A percentile compares a stretch with the other conserved stretches of the same genome.
These are phyloP conservation scores for Acanthamoeba royreba DNA, from an alignment of 208 protist species.

Conservation along the genomic window DNA sequence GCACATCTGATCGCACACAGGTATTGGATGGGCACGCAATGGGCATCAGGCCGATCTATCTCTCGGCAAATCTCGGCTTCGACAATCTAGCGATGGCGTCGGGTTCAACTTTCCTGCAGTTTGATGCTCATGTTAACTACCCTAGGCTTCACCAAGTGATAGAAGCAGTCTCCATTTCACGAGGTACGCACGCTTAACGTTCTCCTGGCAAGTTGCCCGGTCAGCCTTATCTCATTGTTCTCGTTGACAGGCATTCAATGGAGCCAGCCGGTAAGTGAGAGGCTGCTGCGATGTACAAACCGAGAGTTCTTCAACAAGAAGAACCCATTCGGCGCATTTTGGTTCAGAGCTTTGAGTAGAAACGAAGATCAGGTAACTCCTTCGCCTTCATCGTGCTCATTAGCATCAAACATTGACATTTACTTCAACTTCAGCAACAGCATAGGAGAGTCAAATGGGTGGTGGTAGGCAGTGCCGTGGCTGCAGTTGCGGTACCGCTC, in stretches of 20 bases:
- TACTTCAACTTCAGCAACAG: background rate
- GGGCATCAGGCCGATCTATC: background rate
- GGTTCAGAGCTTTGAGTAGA: background rate
- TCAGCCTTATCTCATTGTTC: background rate
- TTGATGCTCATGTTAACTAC: background rate
- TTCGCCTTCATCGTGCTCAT: background rate
- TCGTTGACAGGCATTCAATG: background rate
- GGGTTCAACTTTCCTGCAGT: background rate
- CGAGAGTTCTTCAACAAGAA: conserved; percentile 24
- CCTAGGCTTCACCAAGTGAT: background rate
- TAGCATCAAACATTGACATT: background rate
- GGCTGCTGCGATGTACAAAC: background rate
- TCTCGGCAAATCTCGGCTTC: background rate
- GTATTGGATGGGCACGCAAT: background rate
- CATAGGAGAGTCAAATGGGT: background rate
- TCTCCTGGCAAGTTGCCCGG: background rate
- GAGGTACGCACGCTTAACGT: background rate
- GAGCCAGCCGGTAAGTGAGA: background rate
- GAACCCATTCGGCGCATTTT: background rate
- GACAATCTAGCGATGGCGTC: background rate
- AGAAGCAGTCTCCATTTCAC: background rate
- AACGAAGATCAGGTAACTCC: background rate
- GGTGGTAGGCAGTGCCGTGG: background rate
- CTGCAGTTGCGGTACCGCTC: background rate
- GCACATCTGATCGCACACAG: background rate